Evolutionary conservation across 2,329 filamentous ascomycete species (phyloP), one percentile per base, ranked within the genome.

Genomic region (Phaeoacremonium minimum): DNA sequence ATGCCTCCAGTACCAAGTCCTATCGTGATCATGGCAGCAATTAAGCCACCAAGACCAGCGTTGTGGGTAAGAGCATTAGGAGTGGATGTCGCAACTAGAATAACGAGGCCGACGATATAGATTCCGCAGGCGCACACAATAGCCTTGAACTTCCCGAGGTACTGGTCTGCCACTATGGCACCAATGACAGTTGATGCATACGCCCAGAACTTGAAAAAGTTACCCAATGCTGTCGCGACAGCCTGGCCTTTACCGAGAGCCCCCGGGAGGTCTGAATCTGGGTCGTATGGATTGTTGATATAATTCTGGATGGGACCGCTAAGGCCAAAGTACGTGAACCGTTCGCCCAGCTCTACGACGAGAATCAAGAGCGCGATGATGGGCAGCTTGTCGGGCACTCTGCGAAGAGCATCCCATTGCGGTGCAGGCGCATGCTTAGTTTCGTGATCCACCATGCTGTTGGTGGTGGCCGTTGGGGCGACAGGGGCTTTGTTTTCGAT

Each of bases 1-100:
- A 86, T 83, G 41, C 38, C 38, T 15, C 41, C 41, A 4, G 34
- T 42, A 52, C 45, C 61, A 6, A 41, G 19, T 2, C 38, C 41
- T 12, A 44, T 41, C 16, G 40, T 26, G 15, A 44, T 41, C 41
- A 44, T 38, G 5, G 38, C 35, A 3, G 33, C 22, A 16, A 44
- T 36, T 28, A 44, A 35, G 17, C 38, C 38, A 6, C 35, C 38
- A 11, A 44, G 15, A 14, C 35, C 41, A n/a, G 38, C 38, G 12
- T 36, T 36, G 7, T 41, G 18, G 9, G 41, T 35, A 28, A 44
- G 41, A n/a, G 39, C 38, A 16, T 32, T 35, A 8, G 41, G 41
- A 6, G 42, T 20, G 4, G 41, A 41, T 3, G 41, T 41, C 18
- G 38, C 11, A n/a, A 44, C 40, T 3, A 44, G 41, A 20, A 44